Conservation (phyloP, 805 yeast species). For the Barnettozyma pratensis region DNA sequence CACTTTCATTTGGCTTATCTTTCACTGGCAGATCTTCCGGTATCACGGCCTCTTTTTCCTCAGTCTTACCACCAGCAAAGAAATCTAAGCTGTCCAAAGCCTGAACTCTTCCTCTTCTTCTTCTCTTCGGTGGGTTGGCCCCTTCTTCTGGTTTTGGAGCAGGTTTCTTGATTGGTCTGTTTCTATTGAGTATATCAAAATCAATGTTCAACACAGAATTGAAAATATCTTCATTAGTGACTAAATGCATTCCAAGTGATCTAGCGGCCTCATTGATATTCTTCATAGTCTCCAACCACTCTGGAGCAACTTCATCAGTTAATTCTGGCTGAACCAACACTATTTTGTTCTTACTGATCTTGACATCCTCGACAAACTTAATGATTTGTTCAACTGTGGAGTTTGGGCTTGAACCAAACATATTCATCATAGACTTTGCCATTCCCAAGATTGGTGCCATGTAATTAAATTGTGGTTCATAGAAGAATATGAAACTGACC, state of each 20-base stretch:
- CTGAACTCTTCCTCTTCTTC: slow-evolving; percentile 20
- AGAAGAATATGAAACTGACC: slow-evolving; percentile 23
- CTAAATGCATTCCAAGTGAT: slow-evolving; percentile 15
- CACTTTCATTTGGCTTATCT: no score
- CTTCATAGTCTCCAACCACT: background rate
- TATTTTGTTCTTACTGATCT: background rate
- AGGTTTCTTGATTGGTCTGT: slow-evolving; percentile 9
- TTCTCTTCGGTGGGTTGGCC: slow-evolving; percentile 10
- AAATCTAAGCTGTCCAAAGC: slow-evolving; percentile 32
- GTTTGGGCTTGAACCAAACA: background rate
- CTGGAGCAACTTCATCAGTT: background rate
- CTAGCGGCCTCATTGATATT: slow-evolving; percentile 16
- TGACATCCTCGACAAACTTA: background rate
- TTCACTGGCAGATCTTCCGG: background rate
- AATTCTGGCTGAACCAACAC: slow-evolving; percentile 16
- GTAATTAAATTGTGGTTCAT: slow-evolving; percentile 16
- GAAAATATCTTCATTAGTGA: slow-evolving; percentile 26
- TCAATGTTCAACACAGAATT: slow-evolving; percentile 21
- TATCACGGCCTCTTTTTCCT: background rate
- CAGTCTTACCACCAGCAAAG: slow-evolving; percentile 33
- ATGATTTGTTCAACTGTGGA: background rate
- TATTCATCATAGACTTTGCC: background rate
- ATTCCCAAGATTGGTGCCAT: slow-evolving; percentile 21
- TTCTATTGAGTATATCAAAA: slow-evolving; percentile 7
- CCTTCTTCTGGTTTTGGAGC: background rate